Conservation (phyloP, 1,284 basidiomycete species). For the Moesziomyces antarcticus region DNA sequence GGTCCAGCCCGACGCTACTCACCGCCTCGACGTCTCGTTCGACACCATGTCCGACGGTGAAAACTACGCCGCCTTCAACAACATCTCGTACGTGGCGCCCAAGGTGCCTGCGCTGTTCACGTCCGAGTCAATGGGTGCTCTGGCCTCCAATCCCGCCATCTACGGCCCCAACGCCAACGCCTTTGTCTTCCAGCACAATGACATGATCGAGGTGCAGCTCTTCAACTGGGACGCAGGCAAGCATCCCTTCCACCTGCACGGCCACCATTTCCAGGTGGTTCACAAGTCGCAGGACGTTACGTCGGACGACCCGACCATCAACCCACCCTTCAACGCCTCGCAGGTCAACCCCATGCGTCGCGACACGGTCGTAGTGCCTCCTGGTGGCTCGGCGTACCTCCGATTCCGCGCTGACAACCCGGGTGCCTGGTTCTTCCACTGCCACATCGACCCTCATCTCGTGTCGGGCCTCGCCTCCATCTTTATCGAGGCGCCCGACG, state of each 20-base stretch:
- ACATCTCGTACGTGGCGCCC: slow-evolving; percentile 71
- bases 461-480: slow-evolving; percentile 80
- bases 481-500: slow-evolving; percentile 78
- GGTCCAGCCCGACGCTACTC: slow-evolving; percentile 66
- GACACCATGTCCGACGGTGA: slow-evolving; percentile 69
- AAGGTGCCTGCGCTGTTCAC: slow-evolving; percentile 53
- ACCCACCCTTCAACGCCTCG: slow-evolving; percentile 83
- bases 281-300: slow-evolving; percentile 79
- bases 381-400: slow-evolving; percentile 53
- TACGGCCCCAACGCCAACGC: slow-evolving; percentile 52
- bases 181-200: slow-evolving; percentile 67
- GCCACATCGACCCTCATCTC: slow-evolving; percentile 60
- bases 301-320: slow-evolving; percentile 79
- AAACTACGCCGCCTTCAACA: slow-evolving; percentile 69
- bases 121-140: slow-evolving; percentile 41
- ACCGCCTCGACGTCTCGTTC: slow-evolving; percentile 69
- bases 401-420: slow-evolving; percentile 59
- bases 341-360: slow-evolving; percentile 68
- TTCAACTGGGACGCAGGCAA: slow-evolving; percentile 66
- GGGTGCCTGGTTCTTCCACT: slow-evolving; percentile 60
- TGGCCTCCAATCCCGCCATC: slow-evolving; percentile 67
- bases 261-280: slow-evolving; percentile 68
- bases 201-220: slow-evolving; percentile 55
- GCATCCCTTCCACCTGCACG: slow-evolving; percentile 42
- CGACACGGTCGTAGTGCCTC: slow-evolving; percentile 67